Evolutionary conservation across 768 basidiomycete species (phyloP).

Genomic region (Lentinula detonsa): DNA sequence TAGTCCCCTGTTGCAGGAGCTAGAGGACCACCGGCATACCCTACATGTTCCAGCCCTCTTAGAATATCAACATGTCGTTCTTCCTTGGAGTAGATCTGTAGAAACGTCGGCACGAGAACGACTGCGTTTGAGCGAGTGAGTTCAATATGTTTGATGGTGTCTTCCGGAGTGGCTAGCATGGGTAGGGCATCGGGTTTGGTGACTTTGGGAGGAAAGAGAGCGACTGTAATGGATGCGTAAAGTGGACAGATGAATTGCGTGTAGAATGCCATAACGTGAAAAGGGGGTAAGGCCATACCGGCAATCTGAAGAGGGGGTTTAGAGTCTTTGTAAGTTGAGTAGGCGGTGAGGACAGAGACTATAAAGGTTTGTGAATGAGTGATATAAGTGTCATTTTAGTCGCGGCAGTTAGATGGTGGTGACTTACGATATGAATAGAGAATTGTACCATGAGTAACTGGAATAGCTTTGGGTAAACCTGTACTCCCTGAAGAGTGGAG

Average conservation of each 20-base stretch:
- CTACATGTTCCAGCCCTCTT: conserved; percentile 13
- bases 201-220: not conserved
- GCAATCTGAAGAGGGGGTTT: not conserved
- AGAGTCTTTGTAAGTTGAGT: not conserved
- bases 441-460: conserved; percentile 8
- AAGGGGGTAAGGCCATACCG: not conserved
- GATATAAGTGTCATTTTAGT: not conserved
- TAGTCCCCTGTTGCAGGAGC: conserved; percentile 9
- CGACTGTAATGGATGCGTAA: not conserved
- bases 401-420: not conserved
- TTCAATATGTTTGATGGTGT: conserved; percentile 5
- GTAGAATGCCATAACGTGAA: not conserved
- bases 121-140: conserved; percentile 10
- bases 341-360: not conserved
- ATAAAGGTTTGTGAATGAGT: not conserved
- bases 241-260: not conserved
- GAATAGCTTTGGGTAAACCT: conserved; percentile 15
- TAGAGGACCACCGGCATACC: conserved; percentile 1
- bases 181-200: conserved; percentile 10
- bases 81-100: conserved; percentile 16
- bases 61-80: conserved; percentile 12
- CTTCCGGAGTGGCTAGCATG: conserved; percentile 18
- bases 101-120: conserved; percentile 18
- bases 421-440: conserved; percentile 12
- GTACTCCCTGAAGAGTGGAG: conserved; percentile 7